These are phyloP conservation scores for Ilex asprella DNA, from an alignment of 257 asterid genomes.

Conservation along the genomic window DNA sequence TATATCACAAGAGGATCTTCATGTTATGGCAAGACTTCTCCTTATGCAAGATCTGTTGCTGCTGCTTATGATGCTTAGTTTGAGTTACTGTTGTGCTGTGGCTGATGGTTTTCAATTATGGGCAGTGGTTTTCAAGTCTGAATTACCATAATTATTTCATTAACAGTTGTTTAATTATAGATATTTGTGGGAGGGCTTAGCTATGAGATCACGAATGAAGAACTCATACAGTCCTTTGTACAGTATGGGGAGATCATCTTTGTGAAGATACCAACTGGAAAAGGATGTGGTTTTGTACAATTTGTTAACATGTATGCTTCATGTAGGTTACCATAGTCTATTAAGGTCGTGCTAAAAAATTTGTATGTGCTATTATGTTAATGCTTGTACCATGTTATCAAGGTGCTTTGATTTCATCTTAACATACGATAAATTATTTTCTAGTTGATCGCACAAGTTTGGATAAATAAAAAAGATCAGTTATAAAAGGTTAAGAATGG, in stretches of 20 bases:
- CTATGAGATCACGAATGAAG: not conserved
- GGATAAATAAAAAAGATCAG: not conserved
- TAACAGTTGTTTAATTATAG: conserved; percentile 23
- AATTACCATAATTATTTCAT: not conserved
- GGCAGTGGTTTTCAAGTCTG: no score
- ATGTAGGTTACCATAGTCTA: not conserved
- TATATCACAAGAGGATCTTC: no score
- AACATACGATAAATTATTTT: not conserved
- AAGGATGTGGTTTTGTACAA: conserved; percentile 4
- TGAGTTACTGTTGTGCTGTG: no score
- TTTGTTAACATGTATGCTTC: not conserved
- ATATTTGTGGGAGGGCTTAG: conserved; percentile 44
- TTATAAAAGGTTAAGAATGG: not conserved
- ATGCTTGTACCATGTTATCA: not conserved
- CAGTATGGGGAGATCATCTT: not conserved
- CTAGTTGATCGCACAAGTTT: not conserved
- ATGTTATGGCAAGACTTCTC: no score
- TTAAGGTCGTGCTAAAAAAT: not conserved
- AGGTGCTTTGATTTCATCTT: not conserved
- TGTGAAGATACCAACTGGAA: not conserved
- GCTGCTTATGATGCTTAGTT: no score
- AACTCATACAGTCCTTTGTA: not conserved
- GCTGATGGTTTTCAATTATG: no score
- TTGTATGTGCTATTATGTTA: not conserved
- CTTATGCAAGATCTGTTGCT: no score